Evolutionary conservation across 225 moss, liverwort and hornwort species (phyloP).

Genomic region (Ulota crispa): DNA sequence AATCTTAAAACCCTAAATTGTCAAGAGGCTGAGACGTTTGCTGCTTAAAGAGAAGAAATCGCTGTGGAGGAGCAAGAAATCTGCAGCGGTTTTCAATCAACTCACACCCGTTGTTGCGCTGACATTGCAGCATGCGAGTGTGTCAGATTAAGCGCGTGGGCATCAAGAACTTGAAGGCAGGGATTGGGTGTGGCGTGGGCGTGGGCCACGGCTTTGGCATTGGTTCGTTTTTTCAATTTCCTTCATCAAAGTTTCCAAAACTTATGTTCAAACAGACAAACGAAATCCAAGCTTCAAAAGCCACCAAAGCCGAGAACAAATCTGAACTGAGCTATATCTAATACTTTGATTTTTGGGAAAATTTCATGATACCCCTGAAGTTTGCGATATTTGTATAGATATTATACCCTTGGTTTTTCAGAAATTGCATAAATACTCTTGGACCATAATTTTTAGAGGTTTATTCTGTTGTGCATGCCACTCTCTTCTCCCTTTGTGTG

Average conservation of each 20-base stretch:
- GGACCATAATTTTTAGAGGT: too few species aligned
- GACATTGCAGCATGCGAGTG: constrained; percentile 60
- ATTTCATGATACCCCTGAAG: too few species aligned
- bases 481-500: too few species aligned
- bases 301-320: background rate
- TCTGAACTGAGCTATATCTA: background rate
- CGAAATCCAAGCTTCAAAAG: background rate
- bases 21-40: too few species aligned
- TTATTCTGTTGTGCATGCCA: too few species aligned
- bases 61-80: constrained; percentile 37
- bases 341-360: background rate
- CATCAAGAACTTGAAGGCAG: constrained; percentile 67
- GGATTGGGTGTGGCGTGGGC: constrained; percentile 68
- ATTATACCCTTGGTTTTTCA: too few species aligned
- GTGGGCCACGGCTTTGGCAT: constrained; percentile 70
- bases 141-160: constrained; percentile 71
- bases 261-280: background rate
- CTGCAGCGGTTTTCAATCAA: constrained; percentile 25
- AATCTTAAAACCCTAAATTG: too few species aligned
- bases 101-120: constrained; percentile 44
- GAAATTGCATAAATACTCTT: too few species aligned
- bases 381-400: too few species aligned
- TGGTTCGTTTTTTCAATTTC: constrained; percentile 43
- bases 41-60: background rate
- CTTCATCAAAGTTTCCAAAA: background rate